Evolutionary conservation across 108 stramenopile genomes (phyloP).

Genomic region (Cyclotella kingstonii): DNA sequence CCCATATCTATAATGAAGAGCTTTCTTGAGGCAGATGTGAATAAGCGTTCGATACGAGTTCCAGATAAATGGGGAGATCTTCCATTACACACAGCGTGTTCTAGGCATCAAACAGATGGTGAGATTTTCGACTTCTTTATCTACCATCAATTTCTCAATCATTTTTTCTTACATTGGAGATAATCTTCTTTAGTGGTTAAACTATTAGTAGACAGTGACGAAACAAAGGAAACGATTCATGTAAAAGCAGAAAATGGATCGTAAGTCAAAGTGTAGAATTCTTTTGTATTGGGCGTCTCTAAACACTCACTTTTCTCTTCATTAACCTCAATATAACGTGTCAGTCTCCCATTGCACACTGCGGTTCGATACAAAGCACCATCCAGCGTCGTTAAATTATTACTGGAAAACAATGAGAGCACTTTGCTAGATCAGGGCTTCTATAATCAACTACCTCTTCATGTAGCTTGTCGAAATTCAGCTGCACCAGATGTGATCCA

Average conservation of each 20-base stretch:
- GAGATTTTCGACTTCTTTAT: neutral
- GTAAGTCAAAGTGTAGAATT: neutral
- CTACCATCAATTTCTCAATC: neutral
- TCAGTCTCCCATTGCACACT: constrained; percentile 51
- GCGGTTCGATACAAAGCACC: constrained; percentile 62
- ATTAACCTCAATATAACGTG: neutral
- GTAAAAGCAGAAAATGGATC: constrained; percentile 51
- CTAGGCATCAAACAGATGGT: constrained; percentile 26
- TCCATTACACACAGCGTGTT: constrained; percentile 37
- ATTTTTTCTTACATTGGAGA: constrained; percentile 35
- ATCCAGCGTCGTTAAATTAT: constrained; percentile 43
- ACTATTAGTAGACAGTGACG: constrained; percentile 56
- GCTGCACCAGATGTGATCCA: constrained; percentile 39
- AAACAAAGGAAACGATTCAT: constrained; percentile 36
- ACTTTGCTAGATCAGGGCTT: constrained; percentile 39
- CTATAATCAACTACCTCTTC: constrained; percentile 62
- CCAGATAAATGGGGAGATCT: constrained; percentile 64
- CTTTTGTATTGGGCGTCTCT: neutral
- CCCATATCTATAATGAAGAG: constrained; percentile 54
- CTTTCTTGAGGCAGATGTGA: constrained; percentile 49
- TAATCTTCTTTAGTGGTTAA: constrained; percentile 39
- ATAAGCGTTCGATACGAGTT: constrained; percentile 39
- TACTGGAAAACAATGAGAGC: constrained; percentile 44
- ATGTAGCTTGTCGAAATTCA: constrained; percentile 60
- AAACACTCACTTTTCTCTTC: neutral